These are phyloP conservation scores for Coniferiporia weirii DNA, from an alignment of 1,284 basidiomycete genomes.

Conservation along the genomic window DNA sequence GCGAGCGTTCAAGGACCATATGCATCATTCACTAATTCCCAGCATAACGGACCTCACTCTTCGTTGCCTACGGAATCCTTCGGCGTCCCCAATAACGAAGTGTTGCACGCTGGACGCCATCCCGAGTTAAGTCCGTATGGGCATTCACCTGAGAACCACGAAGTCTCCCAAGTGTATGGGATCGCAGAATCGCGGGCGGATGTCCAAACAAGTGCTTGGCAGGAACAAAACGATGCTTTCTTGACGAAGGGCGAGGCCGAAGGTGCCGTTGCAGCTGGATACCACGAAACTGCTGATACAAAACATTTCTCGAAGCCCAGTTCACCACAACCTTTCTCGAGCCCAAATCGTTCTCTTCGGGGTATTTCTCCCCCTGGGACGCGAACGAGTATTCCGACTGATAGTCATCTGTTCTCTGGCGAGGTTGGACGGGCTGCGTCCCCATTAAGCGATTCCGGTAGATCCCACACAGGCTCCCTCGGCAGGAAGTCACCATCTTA, in stretches of 20 bases:
- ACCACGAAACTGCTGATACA: background rate
- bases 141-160: background rate
- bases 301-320: background rate
- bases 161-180: background rate
- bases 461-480: slow-evolving; percentile 5
- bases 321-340: slow-evolving; percentile 5
- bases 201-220: background rate
- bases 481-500: slow-evolving; percentile 5
- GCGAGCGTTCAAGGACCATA: background rate
- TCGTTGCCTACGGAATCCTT: background rate
- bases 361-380: background rate
- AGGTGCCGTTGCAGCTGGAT: background rate
- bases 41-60: background rate
- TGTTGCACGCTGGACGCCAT: background rate
- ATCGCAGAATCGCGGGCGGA: background rate
- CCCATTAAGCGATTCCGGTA: slow-evolving; percentile 15
- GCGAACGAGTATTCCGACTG: slow-evolving; percentile 3
- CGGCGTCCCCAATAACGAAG: background rate
- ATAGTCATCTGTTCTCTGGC: background rate
- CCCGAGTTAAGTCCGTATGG: background rate
- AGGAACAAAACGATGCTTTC: background rate
- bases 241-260: background rate
- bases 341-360: background rate
- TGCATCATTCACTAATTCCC: background rate
- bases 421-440: slow-evolving; percentile 4